Conservation (phyloP, 306 rosid genomes). For the Quercus gilva region DNA sequence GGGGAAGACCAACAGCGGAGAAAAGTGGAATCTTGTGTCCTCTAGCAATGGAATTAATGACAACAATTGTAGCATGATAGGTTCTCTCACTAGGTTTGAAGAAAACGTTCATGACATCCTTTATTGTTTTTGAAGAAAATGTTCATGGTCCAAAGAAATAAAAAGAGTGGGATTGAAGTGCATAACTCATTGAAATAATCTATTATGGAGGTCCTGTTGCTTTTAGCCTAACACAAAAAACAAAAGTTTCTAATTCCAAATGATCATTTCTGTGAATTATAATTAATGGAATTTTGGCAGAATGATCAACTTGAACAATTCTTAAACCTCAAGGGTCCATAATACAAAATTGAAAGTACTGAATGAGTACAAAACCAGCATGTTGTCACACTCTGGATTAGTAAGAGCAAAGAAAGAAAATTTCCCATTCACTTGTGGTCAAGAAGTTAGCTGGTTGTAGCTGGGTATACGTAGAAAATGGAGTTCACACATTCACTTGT, state of each 20-base stretch:
- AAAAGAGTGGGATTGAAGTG: background rate
- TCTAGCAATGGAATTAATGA: constrained; percentile 98
- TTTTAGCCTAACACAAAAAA: background rate
- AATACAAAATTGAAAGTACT: no score
- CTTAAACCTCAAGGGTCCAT: no score
- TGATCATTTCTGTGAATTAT: background rate
- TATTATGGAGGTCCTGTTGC: background rate
- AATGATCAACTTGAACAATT: no score
- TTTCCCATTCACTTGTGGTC: no score
- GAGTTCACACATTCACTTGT: no score
- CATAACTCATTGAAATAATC: background rate
- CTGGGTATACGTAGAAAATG: no score
- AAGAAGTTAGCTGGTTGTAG: no score
- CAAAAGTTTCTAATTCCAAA: background rate
- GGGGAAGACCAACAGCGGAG: constrained; percentile 99
- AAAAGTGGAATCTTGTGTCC: constrained; percentile 98
- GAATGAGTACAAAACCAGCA: no score
- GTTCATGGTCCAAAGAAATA: background rate
- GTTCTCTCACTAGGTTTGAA: background rate
- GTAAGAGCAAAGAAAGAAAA: no score
- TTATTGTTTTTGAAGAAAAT: background rate
- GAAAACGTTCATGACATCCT: background rate
- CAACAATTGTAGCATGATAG: constrained; percentile 63
- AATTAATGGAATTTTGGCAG: no score
- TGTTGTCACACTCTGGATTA: no score